Evolutionary conservation across 164 flowering plant species (phyloP), one percentile per base, ranked within the genome.

Genomic region (Buxus sempervirens): DNA sequence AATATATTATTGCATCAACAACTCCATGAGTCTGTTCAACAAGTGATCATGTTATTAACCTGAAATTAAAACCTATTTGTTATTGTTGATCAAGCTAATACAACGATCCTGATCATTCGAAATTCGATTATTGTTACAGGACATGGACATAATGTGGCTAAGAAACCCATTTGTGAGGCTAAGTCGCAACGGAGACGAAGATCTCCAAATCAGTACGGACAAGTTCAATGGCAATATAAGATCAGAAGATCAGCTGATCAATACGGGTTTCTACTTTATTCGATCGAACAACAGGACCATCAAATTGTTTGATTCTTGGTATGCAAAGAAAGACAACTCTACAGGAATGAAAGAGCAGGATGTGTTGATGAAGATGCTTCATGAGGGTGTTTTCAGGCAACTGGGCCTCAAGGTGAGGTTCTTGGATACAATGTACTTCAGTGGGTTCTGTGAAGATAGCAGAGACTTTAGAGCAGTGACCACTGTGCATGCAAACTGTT

Each of bases 401-500:
- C 25, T 86, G 24, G 77, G 73, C 0, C 53, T 90, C 4, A 73
- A 5, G 4, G 76, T 81, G 0, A 75, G 74, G 67, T 77, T 75
- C 42, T 65, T 90, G 27, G 79, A 83, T 58, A 86, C 93, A 0
- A 21, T 58, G 0, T 80, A 76, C 64, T 88, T 90, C 56, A 82
- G 89, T 45, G 96, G 92, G 24, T 86, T 90, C 57, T 90, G 96
- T 61, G 57, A 73, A 16, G 73, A 73, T 14, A 83, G 90, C 64
- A 74, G 65, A 18, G 83, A 86, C 48, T 57, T 85, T 18, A 20
- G 68, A 20, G 64, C 62, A 2, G 87, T 88, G 6, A 66, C 65
- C 22, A 88, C 92, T 4, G 83, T 90, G 24, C 96, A 90, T 71
- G 87, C 91, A 15, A 90, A 88, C 58, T 90, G 93, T 62, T 90